Evolutionary conservation across 2,329 filamentous ascomycete species (phyloP).

Genomic region (Albifimbria verrucaria): DNA sequence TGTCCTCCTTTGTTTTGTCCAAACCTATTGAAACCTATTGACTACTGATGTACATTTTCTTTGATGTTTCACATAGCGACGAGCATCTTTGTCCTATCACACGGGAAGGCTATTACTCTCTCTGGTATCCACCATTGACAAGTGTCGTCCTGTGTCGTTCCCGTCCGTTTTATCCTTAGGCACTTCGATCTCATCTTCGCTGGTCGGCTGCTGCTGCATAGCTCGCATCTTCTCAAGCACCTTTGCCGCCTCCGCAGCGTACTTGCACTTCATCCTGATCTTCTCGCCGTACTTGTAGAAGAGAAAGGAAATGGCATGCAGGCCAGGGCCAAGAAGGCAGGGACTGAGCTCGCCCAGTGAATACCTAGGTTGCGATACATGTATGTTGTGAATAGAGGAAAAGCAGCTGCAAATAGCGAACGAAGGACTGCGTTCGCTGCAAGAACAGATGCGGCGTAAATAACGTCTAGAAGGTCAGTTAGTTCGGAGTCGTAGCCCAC

Average conservation of each 20-base stretch:
- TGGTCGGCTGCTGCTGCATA: conserved; percentile 21
- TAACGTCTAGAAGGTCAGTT: conserved; percentile 44
- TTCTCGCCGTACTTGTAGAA: conserved; percentile 67
- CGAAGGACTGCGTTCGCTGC: conserved; percentile 71
- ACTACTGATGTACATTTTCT: too few species aligned
- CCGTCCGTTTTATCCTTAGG: too few species aligned
- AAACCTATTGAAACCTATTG: too few species aligned
- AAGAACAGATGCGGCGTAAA: conserved; percentile 73
- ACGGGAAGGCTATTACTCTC: too few species aligned
- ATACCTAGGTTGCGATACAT: conserved; percentile 62
- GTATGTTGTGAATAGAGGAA: conserved; percentile 66
- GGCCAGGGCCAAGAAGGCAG: conserved; percentile 68
- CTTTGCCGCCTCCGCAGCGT: conserved; percentile 61
- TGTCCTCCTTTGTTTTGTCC: too few species aligned
- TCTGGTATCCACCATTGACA: too few species aligned
- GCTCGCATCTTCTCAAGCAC: conserved; percentile 48
- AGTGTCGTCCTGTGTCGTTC: too few species aligned
- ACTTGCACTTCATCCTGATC: conserved; percentile 68
- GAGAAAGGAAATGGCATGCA: conserved; percentile 74
- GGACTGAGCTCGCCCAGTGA: conserved; percentile 72
- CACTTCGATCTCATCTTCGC: conserved; percentile 25
- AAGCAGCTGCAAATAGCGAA: conserved; percentile 68
- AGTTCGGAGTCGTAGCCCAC: neutral
- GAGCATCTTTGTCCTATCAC: too few species aligned
- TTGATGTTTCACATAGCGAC: too few species aligned